Evolutionary conservation across 441 rosid genomes (phyloP), one percentile per base, ranked within the genome.

Genomic region (Codiaeum variegatum): DNA sequence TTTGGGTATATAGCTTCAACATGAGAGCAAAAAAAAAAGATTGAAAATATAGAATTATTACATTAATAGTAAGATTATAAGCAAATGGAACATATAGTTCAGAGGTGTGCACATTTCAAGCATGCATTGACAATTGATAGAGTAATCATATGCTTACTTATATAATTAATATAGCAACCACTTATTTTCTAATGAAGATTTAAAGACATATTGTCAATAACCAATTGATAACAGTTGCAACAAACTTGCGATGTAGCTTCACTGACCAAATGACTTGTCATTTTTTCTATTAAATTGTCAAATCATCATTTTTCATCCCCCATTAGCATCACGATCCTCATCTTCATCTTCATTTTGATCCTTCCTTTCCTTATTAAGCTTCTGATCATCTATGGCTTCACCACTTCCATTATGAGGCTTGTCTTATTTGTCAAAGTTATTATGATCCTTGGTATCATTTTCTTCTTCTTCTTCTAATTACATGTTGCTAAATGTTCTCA

Each of bases 221-320:
- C 97, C 65, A 95, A 54, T 72, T 93, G 97, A 73, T 90, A 76
- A 96, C 99, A 31, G 98, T 97, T 42, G 80, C 83, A 64, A 96
- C 94, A 81, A 96, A 96, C 79, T 91, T 90, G 82, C 85, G 84
- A 73, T 96, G 99, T 69, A 93, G 84, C 47, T 96, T 98, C 5
- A 85, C 91, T 4, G 97, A 86, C 99, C 99, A 95, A 78, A 93
- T 97, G 67, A 93, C 94, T 55, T 98, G 90, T 63, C 97, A 89
- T 83, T 93, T 96, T 85, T 96, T 95, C 62, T 88, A 88, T 65
- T 88, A 88, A 24, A 83, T 54, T 13, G 86, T 71, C 0, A 95
- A 84, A 24, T 91, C 99, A 2, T 93, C 97, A 55, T 85, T 88
- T 88, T 68, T 94, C 97, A 1, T 80, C 81, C n/a, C n/a, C 80